Conservation (phyloP, 2,329 filamentous ascomycete genomes). For the Cladosporium cucumerinum region DNA sequence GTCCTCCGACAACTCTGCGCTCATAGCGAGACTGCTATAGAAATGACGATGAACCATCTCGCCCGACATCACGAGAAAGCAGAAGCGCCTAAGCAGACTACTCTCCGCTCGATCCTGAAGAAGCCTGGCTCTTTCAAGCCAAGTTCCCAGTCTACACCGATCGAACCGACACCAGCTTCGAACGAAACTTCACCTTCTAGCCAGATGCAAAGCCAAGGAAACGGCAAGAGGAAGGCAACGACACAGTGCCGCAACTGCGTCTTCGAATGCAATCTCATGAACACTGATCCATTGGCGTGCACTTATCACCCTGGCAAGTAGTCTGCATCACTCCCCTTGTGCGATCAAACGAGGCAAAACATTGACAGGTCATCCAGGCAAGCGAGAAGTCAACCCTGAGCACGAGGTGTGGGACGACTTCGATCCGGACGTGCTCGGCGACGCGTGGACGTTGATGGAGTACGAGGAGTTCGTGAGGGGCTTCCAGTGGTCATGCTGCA, state of each 20-base stretch:
- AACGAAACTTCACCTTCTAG: neutral
- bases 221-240: neutral
- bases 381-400: neutral
- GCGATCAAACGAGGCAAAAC: neutral
- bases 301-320: neutral
- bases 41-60: neutral
- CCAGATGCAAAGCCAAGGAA: neutral
- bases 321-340: too few species aligned
- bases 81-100: neutral
- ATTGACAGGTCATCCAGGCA: neutral
- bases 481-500: conserved; percentile 6
- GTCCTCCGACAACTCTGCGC: conserved; percentile 4
- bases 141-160: neutral
- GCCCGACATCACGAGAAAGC: neutral
- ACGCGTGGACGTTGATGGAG: conserved; percentile 12
- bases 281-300: neutral
- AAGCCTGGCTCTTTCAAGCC: neutral
- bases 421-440: conserved; percentile 2
- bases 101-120: neutral
- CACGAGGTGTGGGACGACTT: conserved; percentile 6
- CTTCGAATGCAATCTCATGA: neutral
- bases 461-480: neutral
- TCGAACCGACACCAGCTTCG: neutral
- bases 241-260: conserved; percentile 13
- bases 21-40: neutral